phyloP scores from a whole-genome alignment of 257 asterid species.

The Lithospermum erythrorhizon region DNA sequence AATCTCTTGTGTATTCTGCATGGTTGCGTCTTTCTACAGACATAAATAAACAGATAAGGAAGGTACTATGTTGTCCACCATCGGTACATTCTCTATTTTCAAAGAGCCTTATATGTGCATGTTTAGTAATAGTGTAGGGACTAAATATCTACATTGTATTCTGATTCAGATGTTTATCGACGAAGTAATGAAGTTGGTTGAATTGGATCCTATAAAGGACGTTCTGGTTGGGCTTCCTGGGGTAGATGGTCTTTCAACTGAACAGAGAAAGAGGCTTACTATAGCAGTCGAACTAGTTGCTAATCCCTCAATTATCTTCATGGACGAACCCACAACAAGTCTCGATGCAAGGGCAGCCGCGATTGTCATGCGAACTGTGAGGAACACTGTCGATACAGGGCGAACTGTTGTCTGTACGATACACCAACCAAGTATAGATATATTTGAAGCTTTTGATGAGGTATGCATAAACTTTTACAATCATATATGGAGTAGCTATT shows the following conservation, averaged over 20 bases:
- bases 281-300: conserved; percentile 87
- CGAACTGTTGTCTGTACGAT: conserved; percentile 85
- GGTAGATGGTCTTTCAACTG: conserved; percentile 75
- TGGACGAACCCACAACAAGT: conserved; percentile 91
- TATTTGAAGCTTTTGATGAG: conserved; percentile 88
- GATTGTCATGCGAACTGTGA: conserved; percentile 73
- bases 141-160: background rate
- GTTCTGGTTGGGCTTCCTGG: conserved; percentile 85
- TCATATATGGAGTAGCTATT: too few relatives aligned
- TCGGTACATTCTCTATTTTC: background rate
- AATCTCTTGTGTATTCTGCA: conserved; percentile 76
- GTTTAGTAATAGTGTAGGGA: background rate
- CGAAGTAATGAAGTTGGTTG: conserved; percentile 82
- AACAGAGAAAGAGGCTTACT: conserved; percentile 81
- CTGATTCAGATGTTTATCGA: conserved; percentile 59
- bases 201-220: conserved; percentile 51
- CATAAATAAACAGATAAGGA: conserved; percentile 33
- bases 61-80: conserved; percentile 22
- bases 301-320: conserved; percentile 81
- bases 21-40: conserved; percentile 89
- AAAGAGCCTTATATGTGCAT: background rate
- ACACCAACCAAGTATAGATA: conserved; percentile 87
- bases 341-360: conserved; percentile 96
- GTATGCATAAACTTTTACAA: conserved; percentile 14
- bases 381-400: conserved; percentile 87